phyloP scores from a whole-genome alignment of 495 filamentous ascomycete species.

The Podospora comata region DNA sequence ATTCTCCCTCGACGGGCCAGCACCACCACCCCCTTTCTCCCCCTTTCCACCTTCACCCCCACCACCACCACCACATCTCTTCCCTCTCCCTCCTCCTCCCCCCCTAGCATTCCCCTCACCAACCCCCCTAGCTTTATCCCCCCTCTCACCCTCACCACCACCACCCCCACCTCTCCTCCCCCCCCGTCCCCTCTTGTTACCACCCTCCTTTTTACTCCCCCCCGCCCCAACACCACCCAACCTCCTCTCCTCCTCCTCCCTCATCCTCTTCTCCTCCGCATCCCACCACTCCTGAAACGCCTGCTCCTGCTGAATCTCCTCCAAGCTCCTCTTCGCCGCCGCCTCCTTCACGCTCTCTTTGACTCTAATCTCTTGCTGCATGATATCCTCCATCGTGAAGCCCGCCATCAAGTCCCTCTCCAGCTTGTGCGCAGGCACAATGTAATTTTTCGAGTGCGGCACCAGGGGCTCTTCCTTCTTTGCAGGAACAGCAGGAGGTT shows the following conservation, averaged over 20 bases:
- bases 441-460: conserved; percentile 52
- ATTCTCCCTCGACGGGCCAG: too few relatives aligned
- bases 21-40: neutral
- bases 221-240: conserved; percentile 27
- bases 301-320: conserved; percentile 95
- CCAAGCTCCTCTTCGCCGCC: conserved; percentile 76
- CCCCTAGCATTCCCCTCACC: neutral
- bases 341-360: conserved; percentile 80
- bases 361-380: conserved; percentile 79
- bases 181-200: conserved; percentile 35
- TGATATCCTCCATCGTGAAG: conserved; percentile 80
- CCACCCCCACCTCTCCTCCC: conserved; percentile 14
- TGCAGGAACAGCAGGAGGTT: conserved; percentile 14
- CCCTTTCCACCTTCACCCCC: neutral
- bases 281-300: conserved; percentile 99
- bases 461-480: conserved; percentile 28
- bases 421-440: conserved; percentile 41
- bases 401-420: conserved; percentile 57
- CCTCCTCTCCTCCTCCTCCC: conserved; percentile 59
- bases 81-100: neutral
- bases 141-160: conserved; percentile 10
- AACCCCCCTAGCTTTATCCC: neutral
- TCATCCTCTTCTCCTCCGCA: conserved; percentile 69
- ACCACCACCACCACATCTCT: neutral
- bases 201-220: conserved; percentile 17